phyloP scores from a whole-genome alignment of 1,284 basidiomycete genomes.

The Cryptococcus jaspeensis region DNA sequence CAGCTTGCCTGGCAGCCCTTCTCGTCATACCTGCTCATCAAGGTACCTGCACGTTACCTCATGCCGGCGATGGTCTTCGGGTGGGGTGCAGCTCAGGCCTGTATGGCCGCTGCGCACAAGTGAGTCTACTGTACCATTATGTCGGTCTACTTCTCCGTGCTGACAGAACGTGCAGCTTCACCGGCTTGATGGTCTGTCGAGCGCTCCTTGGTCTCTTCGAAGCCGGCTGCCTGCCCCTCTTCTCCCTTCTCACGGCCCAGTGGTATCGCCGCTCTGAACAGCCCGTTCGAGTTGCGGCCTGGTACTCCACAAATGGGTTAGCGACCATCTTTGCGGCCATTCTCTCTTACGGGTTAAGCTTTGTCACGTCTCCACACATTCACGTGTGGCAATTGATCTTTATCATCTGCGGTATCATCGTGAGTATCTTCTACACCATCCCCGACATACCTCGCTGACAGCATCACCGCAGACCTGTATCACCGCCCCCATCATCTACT shows the following conservation, averaged over 20 bases:
- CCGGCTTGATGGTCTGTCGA: slow-evolving; percentile 35
- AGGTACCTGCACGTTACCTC: slow-evolving; percentile 37
- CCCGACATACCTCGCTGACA: too few species aligned
- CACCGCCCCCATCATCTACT: slow-evolving; percentile 43
- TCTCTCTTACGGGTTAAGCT: slow-evolving; percentile 40
- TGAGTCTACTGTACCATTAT: too few species aligned
- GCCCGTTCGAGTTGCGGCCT: slow-evolving; percentile 44
- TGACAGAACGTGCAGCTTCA: too few species aligned
- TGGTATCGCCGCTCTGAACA: slow-evolving; percentile 52
- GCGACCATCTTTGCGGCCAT: slow-evolving; percentile 45
- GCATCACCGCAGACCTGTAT: slow-evolving; percentile 30
- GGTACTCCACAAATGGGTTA: slow-evolving; percentile 50
- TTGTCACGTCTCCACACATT: slow-evolving; percentile 36
- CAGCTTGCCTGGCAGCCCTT: slow-evolving; percentile 49
- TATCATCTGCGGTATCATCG: slow-evolving; percentile 27
- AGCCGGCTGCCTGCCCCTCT: slow-evolving; percentile 49
- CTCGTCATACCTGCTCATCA: slow-evolving; percentile 46
- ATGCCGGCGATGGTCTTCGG: slow-evolving; percentile 44
- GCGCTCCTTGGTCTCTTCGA: slow-evolving; percentile 52
- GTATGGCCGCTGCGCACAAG: slow-evolving; percentile 37
- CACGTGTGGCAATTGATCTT: slow-evolving; percentile 50
- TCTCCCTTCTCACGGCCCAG: slow-evolving; percentile 49
- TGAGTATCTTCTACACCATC: too few species aligned
- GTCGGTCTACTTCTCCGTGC: too few species aligned
- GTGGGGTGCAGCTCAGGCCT: slow-evolving; percentile 39